Base-by-base conservation (phyloP, 2,329 filamentous ascomycete species). In the Neurospora crassa region DNA sequence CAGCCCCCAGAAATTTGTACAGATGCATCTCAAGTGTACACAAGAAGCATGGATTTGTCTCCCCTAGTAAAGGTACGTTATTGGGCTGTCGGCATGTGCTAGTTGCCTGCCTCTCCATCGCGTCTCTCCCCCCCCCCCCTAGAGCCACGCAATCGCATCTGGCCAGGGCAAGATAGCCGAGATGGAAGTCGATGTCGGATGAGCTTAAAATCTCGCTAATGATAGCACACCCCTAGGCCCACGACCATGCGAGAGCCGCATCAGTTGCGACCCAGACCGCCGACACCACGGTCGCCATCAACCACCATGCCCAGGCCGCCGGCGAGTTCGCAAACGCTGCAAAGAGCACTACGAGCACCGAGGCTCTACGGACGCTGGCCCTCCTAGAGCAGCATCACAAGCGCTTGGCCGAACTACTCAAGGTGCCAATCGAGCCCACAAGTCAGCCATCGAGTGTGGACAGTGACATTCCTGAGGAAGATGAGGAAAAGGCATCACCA, bases 361-460 rank as follows among this genome's bases (percentile, higher is more conserved):
- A 97, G 85, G 95, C 94, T 16, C 82, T 97, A 68, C 89, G 96
- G 69, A 96, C 94, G 11, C 84, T 99, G 72, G 89, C 88, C 75
- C 87, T 98, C 2, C 89, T 99, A 71, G 93, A 97, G 80, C 87
- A 92, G 74, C 93, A 99, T 79, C 96, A 99, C 79, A 88, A 90
- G 75, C 90, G 89, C 73, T 89, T 98, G 14, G 93, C 94, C 18
- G 89, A 91, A 74, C 88, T 97, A 59, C 88, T 98, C 74, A 91
- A 91, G 77, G 87, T 91, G 63, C 90, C 92, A 45, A 82, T 85
- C 79, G 86, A 86, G 70, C 83, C 70, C 10, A 84, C 87, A 47
- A 78, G 81, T 8, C 81, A 82, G 43, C 77, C 79, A 47, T 72
- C 74, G 41, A 71, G 79, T 18, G 75, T 80, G 68, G 83, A 84